phyloP scores from a whole-genome alignment of 2,329 filamentous ascomycete genomes.

The Colletotrichum lentis region DNA sequence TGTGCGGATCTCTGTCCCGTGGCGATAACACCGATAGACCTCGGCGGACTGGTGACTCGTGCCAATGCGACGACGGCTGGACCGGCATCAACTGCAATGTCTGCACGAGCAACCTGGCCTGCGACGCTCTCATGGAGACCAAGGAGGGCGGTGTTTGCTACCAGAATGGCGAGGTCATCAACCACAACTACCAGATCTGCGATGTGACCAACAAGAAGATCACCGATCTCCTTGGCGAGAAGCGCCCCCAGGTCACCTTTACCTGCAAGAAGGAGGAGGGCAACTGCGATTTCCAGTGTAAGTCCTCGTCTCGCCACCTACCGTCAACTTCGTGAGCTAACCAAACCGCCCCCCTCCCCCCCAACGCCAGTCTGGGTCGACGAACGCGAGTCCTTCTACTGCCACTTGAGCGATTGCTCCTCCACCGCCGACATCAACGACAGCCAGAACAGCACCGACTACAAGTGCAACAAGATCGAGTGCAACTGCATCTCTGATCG shows the following conservation, averaged over 20 bases:
- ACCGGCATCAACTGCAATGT: slow-evolving; percentile 98
- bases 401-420: slow-evolving; percentile 81
- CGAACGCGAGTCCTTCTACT: slow-evolving; percentile 94
- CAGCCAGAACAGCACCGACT: slow-evolving; percentile 80
- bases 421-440: slow-evolving; percentile 75
- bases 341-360: neutral
- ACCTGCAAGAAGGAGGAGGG: slow-evolving; percentile 79
- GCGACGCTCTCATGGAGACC: slow-evolving; percentile 86
- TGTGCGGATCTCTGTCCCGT: slow-evolving; percentile 87
- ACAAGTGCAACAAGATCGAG: slow-evolving; percentile 83
- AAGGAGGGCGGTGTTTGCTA: slow-evolving; percentile 89
- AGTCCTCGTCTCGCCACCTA: slow-evolving; percentile 44
- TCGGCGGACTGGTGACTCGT: slow-evolving; percentile 71
- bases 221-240: slow-evolving; percentile 80
- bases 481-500: slow-evolving; percentile 90
- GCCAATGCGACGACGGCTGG: slow-evolving; percentile 93
- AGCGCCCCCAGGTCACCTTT: slow-evolving; percentile 93
- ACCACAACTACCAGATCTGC: slow-evolving; percentile 97
- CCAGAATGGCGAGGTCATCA: slow-evolving; percentile 86
- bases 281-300: slow-evolving; percentile 95
- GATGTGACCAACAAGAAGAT: slow-evolving; percentile 98
- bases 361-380: slow-evolving; percentile 85
- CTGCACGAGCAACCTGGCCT: slow-evolving; percentile 83
- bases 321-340: neutral
- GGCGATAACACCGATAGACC: slow-evolving; percentile 83